Evolutionary conservation across 768 basidiomycete species (phyloP), one percentile per base, ranked within the genome.

Genomic region (Imleria badia): DNA sequence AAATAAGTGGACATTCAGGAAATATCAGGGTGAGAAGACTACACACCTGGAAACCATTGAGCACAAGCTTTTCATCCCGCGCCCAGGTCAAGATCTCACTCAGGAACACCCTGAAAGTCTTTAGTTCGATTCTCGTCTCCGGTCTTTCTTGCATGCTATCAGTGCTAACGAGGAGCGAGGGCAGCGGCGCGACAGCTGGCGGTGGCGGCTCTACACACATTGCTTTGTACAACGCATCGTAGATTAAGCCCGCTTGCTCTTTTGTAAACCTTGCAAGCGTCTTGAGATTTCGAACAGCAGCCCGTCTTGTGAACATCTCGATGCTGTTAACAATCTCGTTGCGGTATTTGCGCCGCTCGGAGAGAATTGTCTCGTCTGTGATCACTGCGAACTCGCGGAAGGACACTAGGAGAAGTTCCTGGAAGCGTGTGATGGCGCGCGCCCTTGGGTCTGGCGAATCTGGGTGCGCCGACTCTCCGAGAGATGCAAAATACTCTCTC

Each of bases 361-460:
- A 78, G 15, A 83, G 81, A 63, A 99, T 98, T 17, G 89, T 89
- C 11, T 98, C 97, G 62, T 98, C 96, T 0, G 94, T 94, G 70
- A 99, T 97, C 58, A 94, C 81, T 5, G 92, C 89, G 69, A 99
- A 98, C 68, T 99, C 97, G 52, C 97, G 84, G 83, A 99, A 99
- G 3, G 97, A 96, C 51, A 99, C 87, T 8, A 98, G 85, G 39
- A 98, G 85, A 1, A 94, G 84, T 73, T 99, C 95, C 71, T 98
- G 97, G 81, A 99, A 99, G 51, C 91, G 87, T 10, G 94, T 98
- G 64, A 98, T 96, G 20, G 94, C 92, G 13, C 95, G 88, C 5
- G 90, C 82, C 14, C 94, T 86, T 9, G 94, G 88, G 62, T 98
- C 96, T 8, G 79, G 69, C 14, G 96, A 91, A 56, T 87, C 75